These are phyloP conservation scores for Pythium phragmitis DNA, from an alignment of 352 stramenopile species.

Conservation along the genomic window DNA sequence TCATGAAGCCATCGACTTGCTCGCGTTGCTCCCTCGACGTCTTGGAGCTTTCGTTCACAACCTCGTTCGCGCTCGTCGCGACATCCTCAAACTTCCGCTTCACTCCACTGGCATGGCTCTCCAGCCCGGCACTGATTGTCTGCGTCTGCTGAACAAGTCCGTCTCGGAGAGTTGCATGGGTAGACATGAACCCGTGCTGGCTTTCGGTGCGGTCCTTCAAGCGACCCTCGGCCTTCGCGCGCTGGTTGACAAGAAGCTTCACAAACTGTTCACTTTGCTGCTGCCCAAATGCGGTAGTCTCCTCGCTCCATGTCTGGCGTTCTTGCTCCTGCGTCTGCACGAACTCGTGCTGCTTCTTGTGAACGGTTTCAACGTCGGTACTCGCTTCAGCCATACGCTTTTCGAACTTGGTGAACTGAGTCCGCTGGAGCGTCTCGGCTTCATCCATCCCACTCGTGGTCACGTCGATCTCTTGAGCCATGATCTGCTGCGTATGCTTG, in stretches of 20 bases:
- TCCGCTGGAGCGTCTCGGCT: conserved; percentile 23
- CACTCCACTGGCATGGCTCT: conserved; percentile 13
- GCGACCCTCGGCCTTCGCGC: neutral
- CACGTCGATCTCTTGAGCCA: conserved; percentile 22
- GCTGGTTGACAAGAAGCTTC: neutral
- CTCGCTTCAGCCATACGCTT: conserved; percentile 17
- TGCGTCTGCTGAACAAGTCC: conserved; percentile 10
- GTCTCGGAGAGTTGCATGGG: conserved; percentile 11
- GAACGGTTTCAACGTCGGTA: conserved; percentile 13
- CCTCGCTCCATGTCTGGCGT: conserved; percentile 17
- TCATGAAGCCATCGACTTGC: conserved; percentile 23
- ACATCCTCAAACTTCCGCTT: conserved; percentile 27
- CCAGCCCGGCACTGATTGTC: conserved; percentile 5
- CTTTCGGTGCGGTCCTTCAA: conserved; percentile 4
- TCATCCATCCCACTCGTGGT: conserved; percentile 24
- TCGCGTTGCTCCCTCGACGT: conserved; percentile 11
- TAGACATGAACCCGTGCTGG: conserved; percentile 3
- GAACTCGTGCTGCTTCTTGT: conserved; percentile 15
- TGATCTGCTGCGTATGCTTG: conserved; percentile 19
- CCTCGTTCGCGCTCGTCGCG: neutral
- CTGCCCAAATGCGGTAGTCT: conserved; percentile 8
- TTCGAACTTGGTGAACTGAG: conserved; percentile 26
- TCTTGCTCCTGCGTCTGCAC: conserved; percentile 13
- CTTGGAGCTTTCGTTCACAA: conserved; percentile 13
- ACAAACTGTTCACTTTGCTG: conserved; percentile 12